Conservation (phyloP, 2,329 filamentous ascomycete species). For the Colletotrichum trifolii region DNA sequence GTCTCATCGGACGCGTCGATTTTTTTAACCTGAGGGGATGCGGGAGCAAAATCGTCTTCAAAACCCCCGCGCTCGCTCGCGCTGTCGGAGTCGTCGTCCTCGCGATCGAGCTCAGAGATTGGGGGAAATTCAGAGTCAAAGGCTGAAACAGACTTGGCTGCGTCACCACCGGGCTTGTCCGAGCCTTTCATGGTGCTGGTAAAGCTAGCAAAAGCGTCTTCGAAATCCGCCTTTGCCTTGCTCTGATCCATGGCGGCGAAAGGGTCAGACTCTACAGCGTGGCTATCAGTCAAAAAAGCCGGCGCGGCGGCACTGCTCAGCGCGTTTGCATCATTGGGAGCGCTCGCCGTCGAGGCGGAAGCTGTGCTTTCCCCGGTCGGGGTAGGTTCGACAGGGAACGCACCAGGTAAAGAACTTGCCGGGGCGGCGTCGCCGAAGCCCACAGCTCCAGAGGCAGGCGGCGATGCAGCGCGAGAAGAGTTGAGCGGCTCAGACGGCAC, state of each 20-base stretch:
- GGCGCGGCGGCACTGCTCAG: conserved; percentile 23
- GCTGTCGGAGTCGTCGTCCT: conserved; percentile 77
- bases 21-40: conserved; percentile 57
- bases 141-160: conserved; percentile 58
- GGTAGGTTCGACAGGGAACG: conserved; percentile 51
- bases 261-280: conserved; percentile 51
- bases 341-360: conserved; percentile 46
- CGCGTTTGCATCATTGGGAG: conserved; percentile 43
- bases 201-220: conserved; percentile 86
- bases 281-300: conserved; percentile 12
- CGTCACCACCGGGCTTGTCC: conserved; percentile 54
- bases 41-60: conserved; percentile 89
- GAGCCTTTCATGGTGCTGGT: conserved; percentile 63
- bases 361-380: conserved; percentile 48
- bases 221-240: conserved; percentile 83
- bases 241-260: conserved; percentile 65
- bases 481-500: conserved; percentile 75
- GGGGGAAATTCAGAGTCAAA: conserved; percentile 90
- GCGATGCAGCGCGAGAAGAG: conserved; percentile 82
- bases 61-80: conserved; percentile 85
- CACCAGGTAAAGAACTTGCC: conserved; percentile 43
- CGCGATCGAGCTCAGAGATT: conserved; percentile 84
- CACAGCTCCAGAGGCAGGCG: conserved; percentile 68
- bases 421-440: conserved; percentile 59
- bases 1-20: conserved; percentile 36